Conservation (phyloP, 345 rosid species). For the Sonneratia caseolaris region DNA sequence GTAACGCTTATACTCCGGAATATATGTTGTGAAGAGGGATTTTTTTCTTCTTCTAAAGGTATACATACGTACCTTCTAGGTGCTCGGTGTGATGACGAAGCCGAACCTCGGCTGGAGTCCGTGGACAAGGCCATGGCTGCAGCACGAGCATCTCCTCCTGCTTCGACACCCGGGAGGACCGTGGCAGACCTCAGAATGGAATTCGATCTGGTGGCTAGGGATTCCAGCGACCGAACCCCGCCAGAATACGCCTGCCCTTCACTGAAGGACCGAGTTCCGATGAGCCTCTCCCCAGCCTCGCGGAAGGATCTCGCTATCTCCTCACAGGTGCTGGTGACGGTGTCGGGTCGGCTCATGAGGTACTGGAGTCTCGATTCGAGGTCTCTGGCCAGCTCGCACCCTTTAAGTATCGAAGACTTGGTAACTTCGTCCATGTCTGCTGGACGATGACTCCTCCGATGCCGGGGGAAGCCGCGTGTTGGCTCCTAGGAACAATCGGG, state of each 20-base stretch:
- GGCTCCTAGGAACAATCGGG: background rate
- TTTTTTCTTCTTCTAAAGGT: too few relatives aligned
- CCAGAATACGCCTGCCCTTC: background rate
- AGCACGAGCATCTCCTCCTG: too few relatives aligned
- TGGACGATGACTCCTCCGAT: background rate
- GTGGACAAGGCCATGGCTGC: background rate
- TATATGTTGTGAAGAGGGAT: background rate
- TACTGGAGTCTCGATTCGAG: slow-evolving; percentile 33
- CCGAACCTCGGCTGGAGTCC: background rate
- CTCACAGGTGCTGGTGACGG: slow-evolving; percentile 24
- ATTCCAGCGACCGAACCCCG: background rate
- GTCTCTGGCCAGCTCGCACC: slow-evolving; percentile 37
- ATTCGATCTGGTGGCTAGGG: too few relatives aligned
- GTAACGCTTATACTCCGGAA: too few relatives aligned
- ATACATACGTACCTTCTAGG: background rate
- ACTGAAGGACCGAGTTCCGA: background rate
- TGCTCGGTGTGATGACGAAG: background rate
- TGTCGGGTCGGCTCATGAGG: slow-evolving; percentile 19
- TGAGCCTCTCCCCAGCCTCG: slow-evolving; percentile 5
- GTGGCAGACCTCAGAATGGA: background rate
- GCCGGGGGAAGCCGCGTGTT: too few relatives aligned
- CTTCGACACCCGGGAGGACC: too few relatives aligned
- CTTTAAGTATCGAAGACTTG: slow-evolving; percentile 26
- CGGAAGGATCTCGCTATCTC: slow-evolving; percentile 24
- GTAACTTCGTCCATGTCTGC: slow-evolving; percentile 5